Evolutionary conservation across 805 yeast species (phyloP), one percentile per base, ranked within the genome.

Genomic region (Wickerhamomyces strasburgensis): DNA sequence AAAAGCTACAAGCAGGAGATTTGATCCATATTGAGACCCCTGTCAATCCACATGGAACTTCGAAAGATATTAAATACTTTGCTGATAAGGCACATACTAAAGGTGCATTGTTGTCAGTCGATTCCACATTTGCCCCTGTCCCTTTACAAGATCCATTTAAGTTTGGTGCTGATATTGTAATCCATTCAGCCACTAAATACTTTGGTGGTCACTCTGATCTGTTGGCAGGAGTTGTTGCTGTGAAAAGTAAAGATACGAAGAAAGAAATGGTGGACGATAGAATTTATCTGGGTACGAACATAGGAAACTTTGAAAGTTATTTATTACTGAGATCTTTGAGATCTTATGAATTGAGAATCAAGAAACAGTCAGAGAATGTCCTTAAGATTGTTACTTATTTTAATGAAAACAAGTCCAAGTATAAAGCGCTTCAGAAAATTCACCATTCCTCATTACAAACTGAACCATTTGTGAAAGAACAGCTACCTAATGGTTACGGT

Each of bases 141-240:
- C 96, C 96, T 14, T 62, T 88, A 39, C 83, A 78, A 49, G 75
- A 86, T 43, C 90, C 95, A 5, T 86, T 87, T 62, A 69, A 70
- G 27, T 81, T 75, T 51, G 96, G 90, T 33, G 96, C 83, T 21
- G 97, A 90, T 58, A 62, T 87, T 47, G 78, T 90, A n/a, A 66
- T 90, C 74, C 96, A 89, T 59, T 86, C 96, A 1, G 96, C 88
- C 1, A 89, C 96, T 1, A 89, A 89, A 57, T 90, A 82, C 62
- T 82, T 87, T 53, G 96, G 95, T 27, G 97, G 98, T n/a, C 96
- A 89, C 61, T 84, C 95, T 6, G 97, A 89, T 58, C 64, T 88
- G 29, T 65, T 89, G 34, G 88, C 95, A 5, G 97, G 98, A 24
- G 67, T 82, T 10, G 61, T 88, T 14, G 76, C 80, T 14, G 78